A percentile compares a stretch with the other conserved stretches of the same genome.
phyloP scores from a whole-genome alignment of 169 alveolate species.

The Perkinsus marinus region DNA sequence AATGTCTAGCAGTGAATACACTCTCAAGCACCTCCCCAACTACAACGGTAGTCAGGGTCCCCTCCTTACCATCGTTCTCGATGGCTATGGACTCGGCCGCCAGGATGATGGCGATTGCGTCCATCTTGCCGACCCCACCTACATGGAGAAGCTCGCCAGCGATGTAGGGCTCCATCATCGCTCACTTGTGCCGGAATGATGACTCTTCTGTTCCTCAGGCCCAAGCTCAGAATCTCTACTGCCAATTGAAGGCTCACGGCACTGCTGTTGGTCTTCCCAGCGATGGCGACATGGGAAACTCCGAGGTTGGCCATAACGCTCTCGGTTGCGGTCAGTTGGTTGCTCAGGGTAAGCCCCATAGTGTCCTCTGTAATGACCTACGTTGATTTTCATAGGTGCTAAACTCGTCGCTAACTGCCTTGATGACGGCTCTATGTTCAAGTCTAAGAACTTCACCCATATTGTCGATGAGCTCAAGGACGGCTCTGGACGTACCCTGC shows the following conservation, averaged over 20 bases:
- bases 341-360: background rate
- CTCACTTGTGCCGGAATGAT: background rate
- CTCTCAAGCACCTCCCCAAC: background rate
- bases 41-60: background rate
- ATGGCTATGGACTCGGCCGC: background rate
- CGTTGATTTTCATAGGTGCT: background rate
- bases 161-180: too few relatives aligned
- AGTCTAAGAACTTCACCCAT: background rate
- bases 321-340: background rate
- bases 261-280: background rate
- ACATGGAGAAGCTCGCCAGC: constrained; percentile 66
- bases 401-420: background rate
- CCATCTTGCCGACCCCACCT: constrained; percentile 28
- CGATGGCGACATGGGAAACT: constrained; percentile 1
- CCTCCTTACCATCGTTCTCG: background rate
- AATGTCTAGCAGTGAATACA: background rate
- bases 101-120: background rate
- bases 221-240: background rate
- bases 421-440: background rate
- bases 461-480: background rate
- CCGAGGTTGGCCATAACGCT: background rate
- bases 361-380: background rate
- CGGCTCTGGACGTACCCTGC: background rate
- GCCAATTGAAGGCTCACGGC: background rate
- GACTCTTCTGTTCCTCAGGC: background rate